Evolutionary conservation across 2,329 filamentous ascomycete species (phyloP).

Genomic region (Pezicula neosporulosa): DNA sequence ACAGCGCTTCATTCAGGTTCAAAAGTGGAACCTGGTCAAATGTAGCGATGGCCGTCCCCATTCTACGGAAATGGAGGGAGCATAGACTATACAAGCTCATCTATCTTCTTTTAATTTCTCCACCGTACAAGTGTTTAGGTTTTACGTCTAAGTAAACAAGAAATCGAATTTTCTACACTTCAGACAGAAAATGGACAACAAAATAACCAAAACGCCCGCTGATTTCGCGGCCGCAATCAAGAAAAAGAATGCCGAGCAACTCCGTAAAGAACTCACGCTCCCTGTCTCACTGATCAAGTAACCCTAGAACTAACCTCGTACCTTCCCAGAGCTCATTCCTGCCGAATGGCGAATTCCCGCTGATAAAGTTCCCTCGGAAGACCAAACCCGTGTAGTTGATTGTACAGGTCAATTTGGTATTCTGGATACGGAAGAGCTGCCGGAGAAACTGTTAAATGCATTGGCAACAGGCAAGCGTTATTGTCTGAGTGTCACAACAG

Average conservation of each 20-base stretch:
- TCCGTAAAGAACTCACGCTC: not conserved
- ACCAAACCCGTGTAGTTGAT: conserved; percentile 1
- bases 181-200: not conserved
- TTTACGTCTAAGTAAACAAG: too few species aligned
- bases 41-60: too few species aligned
- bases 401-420: conserved; percentile 7
- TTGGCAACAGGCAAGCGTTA: conserved; percentile 8
- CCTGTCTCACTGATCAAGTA: not conserved
- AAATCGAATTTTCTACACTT: not conserved
- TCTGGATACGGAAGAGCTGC: conserved; percentile 10
- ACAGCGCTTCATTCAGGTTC: too few species aligned
- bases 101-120: too few species aligned
- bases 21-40: too few species aligned
- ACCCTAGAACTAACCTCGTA: too few species aligned
- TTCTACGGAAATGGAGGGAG: too few species aligned
- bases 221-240: not conserved
- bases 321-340: conserved; percentile 1
- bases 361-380: not conserved
- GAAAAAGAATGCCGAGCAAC: not conserved
- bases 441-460: conserved; percentile 8
- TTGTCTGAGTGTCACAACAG: conserved; percentile 32
- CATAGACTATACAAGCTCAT: too few species aligned
- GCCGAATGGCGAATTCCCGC: conserved; percentile 2
- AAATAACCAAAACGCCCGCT: not conserved
- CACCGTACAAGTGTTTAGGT: not conserved